Evolutionary conservation across 805 yeast species (phyloP), one percentile per base, ranked within the genome.

Genomic region (Tetrapisispora arboricola): DNA sequence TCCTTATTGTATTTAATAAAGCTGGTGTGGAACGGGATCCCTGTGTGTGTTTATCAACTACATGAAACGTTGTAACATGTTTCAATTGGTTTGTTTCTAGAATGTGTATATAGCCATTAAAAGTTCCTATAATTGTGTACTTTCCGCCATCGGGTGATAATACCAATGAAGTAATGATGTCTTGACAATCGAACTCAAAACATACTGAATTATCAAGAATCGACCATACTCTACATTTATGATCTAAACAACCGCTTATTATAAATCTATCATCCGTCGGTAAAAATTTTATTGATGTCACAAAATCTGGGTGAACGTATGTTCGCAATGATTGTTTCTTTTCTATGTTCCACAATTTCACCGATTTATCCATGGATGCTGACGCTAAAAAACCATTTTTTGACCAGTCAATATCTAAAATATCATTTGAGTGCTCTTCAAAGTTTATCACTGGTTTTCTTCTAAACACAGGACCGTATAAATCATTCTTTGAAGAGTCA

Each of bases 221-320:
- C 1, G 90, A 81, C 94, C 95, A 85, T 13, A 88, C 60, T 41
- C 94, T 64, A 16, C 84, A 69, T 16, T 73, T 67, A 44, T 81
- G 80, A 53, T 86, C 95, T 47, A 87, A 64, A 39, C 90, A 81
- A 6, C 94, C 90, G 48, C 87, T 79, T 3, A 82, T 57, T 57
- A 88, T 85, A 56, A 88, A 88, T 22, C 96, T 62, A 55, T 88
- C 96, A 61, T 88, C 96, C 1, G 66, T 65, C 1, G 92, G 94
- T 53, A 84, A 94, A 58, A 88, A 90, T 38, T 71, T 72, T 3
- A 83, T 82, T 9, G 80, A 68, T 0, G 95, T 82, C 3, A 86
- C 94, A 59, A 85, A 81, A 58, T 85, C 94, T 15, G 77, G 72
- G 55, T 85, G 88, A 10, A 61, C 57, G 51, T 83, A 87, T 1